phyloP scores from a whole-genome alignment of 164 flowering plant genomes.

The Euptelea pleiosperma region DNA sequence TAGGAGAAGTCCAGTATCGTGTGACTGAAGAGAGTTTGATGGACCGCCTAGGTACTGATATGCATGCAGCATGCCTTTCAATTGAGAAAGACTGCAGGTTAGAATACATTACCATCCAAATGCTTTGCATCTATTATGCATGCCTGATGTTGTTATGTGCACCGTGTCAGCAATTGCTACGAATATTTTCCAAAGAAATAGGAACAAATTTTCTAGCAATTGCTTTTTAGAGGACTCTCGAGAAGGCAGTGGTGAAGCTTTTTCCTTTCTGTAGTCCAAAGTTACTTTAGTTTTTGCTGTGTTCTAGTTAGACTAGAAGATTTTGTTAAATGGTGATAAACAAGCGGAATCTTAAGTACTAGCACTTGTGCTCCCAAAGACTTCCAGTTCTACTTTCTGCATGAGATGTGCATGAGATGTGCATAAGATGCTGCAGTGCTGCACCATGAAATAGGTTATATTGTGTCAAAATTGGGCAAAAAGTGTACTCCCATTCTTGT shows the following conservation, averaged over 20 bases:
- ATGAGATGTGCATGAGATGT: no score
- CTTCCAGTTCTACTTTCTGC: no score
- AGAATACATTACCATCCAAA: not conserved
- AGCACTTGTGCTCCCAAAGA: no score
- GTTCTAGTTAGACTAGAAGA: not conserved
- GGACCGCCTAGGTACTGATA: conserved; percentile 73
- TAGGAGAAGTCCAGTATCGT: conserved; percentile 66
- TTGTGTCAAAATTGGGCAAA: no score
- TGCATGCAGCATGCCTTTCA: conserved; percentile 42
- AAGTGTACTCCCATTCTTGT: no score
- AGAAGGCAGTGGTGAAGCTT: not conserved
- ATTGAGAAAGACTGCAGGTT: conserved; percentile 68
- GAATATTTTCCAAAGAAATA: not conserved
- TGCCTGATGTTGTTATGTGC: not conserved
- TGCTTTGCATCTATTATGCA: not conserved
- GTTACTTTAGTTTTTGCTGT: no score
- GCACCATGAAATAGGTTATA: no score
- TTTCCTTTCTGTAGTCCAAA: not conserved
- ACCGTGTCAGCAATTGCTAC: no score
- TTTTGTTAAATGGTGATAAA: not conserved
- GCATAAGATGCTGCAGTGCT: no score
- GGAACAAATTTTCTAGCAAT: not conserved
- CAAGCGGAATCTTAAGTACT: not conserved
- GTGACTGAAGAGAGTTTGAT: conserved; percentile 71
- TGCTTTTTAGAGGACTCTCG: not conserved